Evolutionary conservation across 495 filamentous ascomycete genomes (phyloP), one percentile per base, ranked within the genome.

Genomic region (Penicillium ochrochloron): DNA sequence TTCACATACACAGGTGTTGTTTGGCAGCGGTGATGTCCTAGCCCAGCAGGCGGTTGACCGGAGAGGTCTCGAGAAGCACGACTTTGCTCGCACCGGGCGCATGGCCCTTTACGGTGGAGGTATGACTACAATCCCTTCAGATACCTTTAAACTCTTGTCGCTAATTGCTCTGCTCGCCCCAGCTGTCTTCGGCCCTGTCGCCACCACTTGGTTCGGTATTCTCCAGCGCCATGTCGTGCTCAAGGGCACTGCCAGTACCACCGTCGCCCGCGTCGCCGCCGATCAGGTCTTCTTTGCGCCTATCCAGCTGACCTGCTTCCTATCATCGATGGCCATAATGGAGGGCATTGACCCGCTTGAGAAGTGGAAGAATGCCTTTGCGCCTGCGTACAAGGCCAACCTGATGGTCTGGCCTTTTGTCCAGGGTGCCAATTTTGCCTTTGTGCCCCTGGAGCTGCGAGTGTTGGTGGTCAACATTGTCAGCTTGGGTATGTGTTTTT

Each of bases 1-100:
- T 57, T 54, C n/a, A 61, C 19, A 61, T 44, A 15, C 15, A 23
- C 46, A 90, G 88, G 76, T 97, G 55, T 87, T 99, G 60, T 99
- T 98, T 75, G 93, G 90, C 41, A 88, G 92, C 19, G 95, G 95
- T 64, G 95, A 99, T 77, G 82, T 89, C 58, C 85, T 97, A 59
- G 92, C 95, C n/a, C 95, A 99, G 71, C 95, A 99, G 76, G 83
- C 80, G n/a, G 91, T 99, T 57, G 95, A 98, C 78, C 88, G 86
- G 72, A 85, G 82, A 68, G 94, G 93, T 37, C 63, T 90, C 31
- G 78, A 89, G 52, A 91, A 93, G 64, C 95, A 99, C 70, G 90
- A 97, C 70, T 74, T 91, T 42, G 82, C 83, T 19, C 86, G 95
- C 37, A 97, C 94, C 2, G 89, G 86, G 2, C 89, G 95, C 60